Evolutionary conservation across 2,329 filamentous ascomycete species (phyloP).

Genomic region (Penicillium sp.): DNA sequence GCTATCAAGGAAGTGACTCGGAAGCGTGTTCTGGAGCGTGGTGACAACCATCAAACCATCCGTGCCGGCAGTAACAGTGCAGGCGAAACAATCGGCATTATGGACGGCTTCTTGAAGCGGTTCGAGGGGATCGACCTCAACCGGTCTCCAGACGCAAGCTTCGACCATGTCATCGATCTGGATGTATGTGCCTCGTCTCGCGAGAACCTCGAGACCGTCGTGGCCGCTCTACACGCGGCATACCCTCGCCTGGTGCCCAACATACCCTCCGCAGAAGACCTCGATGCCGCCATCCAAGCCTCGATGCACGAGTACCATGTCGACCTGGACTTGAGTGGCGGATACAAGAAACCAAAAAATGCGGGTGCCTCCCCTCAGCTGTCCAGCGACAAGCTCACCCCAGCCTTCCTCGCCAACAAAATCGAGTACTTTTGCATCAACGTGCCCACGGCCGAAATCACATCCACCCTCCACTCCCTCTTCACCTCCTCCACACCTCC

Average conservation of each 20-base stretch:
- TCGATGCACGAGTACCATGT: slow-evolving; percentile 77
- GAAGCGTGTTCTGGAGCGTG: slow-evolving; percentile 74
- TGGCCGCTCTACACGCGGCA: slow-evolving; percentile 66
- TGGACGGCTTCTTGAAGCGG: slow-evolving; percentile 87
- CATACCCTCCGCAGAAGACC: slow-evolving; percentile 67
- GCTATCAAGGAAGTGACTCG: slow-evolving; percentile 72
- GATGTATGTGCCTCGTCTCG: slow-evolving; percentile 75
- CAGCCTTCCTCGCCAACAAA: slow-evolving; percentile 48
- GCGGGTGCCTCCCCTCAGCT: slow-evolving; percentile 4
- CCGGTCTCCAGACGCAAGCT: slow-evolving; percentile 70
- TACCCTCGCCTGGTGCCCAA: slow-evolving; percentile 70
- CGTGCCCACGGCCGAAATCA: slow-evolving; percentile 53
- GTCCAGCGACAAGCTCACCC: slow-evolving; percentile 25
- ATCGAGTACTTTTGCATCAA: slow-evolving; percentile 66
- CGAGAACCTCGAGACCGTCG: slow-evolving; percentile 76
- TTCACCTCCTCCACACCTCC: slow-evolving; percentile 59
- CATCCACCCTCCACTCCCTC: slow-evolving; percentile 62
- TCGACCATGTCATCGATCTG: slow-evolving; percentile 81
- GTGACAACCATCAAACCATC: slow-evolving; percentile 97
- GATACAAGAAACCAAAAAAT: slow-evolving; percentile 42
- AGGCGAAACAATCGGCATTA: slow-evolving; percentile 78
- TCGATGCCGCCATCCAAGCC: slow-evolving; percentile 74
- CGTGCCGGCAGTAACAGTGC: slow-evolving; percentile 72
- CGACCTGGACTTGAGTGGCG: slow-evolving; percentile 66
- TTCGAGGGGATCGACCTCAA: slow-evolving; percentile 74